These are phyloP conservation scores for Lactarius hatsudake DNA, from an alignment of 768 basidiomycete genomes.

Conservation along the genomic window DNA sequence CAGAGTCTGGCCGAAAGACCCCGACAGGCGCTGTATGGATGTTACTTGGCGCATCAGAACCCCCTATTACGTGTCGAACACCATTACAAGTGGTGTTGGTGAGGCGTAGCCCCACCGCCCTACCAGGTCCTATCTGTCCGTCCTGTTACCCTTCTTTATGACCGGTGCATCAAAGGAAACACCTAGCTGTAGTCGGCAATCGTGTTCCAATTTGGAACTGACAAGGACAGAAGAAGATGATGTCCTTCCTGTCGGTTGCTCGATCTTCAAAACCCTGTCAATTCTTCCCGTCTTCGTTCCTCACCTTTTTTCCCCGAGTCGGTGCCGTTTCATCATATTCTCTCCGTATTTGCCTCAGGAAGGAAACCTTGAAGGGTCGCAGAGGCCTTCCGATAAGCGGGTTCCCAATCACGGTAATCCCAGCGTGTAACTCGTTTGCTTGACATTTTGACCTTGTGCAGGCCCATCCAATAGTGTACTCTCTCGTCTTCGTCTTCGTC, in stretches of 20 bases:
- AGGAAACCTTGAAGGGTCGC: not conserved
- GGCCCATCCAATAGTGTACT: not conserved
- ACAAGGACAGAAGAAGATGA: not conserved
- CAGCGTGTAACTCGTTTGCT: not conserved
- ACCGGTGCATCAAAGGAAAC: not conserved
- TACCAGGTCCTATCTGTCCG: not conserved
- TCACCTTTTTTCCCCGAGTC: not conserved
- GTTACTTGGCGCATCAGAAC: slow-evolving; percentile 5
- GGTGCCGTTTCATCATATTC: not conserved
- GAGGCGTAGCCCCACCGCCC: not conserved
- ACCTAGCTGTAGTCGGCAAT: not conserved
- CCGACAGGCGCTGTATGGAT: not conserved
- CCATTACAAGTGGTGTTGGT: not conserved
- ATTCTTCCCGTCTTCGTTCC: not conserved
- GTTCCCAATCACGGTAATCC: not conserved
- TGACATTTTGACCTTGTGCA: not conserved
- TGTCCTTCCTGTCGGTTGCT: slow-evolving; percentile 4
- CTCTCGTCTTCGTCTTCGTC: not conserved
- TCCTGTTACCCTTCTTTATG: not conserved
- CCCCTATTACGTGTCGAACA: not conserved
- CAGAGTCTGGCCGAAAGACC: not conserved
- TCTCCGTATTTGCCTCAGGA: not conserved
- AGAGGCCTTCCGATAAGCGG: slow-evolving; percentile 7
- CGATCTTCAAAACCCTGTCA: not conserved
- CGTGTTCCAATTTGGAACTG: not conserved